Evolutionary conservation across 2,329 filamentous ascomycete species (phyloP).

Genomic region (Myriosclerotinia scirpicola): DNA sequence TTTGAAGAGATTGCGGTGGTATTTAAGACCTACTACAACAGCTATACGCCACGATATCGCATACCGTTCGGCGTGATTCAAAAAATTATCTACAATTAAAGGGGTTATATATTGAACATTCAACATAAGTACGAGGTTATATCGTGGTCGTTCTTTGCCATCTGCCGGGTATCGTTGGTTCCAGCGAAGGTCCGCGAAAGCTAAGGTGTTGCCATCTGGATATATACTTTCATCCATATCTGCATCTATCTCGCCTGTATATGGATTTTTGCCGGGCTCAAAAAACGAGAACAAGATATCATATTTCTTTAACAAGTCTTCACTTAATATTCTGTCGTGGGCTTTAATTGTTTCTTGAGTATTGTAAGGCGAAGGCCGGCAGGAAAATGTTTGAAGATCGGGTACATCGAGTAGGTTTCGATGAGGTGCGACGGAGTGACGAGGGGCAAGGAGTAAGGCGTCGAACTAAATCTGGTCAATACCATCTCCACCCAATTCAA

Average conservation of each 20-base stretch:
- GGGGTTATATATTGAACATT: not conserved
- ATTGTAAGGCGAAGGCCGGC: not conserved
- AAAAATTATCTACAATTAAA: not conserved
- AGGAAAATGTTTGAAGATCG: not conserved
- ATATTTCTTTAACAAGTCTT: not conserved
- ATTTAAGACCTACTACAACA: not conserved
- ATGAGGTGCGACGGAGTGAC: not conserved
- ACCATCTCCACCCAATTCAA: not conserved
- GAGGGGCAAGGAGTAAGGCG: not conserved
- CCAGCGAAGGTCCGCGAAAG: not conserved
- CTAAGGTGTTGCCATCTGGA: not conserved
- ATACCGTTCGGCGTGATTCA: not conserved
- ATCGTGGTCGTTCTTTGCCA: not conserved
- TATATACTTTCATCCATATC: not conserved
- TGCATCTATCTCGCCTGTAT: not conserved
- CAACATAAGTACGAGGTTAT: not conserved
- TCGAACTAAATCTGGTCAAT: not conserved
- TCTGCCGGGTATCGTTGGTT: not conserved
- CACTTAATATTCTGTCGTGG: not conserved
- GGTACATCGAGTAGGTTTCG: not conserved
- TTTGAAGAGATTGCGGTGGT: not conserved
- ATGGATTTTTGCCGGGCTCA: not conserved
- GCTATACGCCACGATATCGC: not conserved
- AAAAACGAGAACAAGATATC: not conserved
- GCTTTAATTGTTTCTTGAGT: not conserved